Conservation (phyloP, 148 eudicot species). For the Silene latifolia region DNA sequence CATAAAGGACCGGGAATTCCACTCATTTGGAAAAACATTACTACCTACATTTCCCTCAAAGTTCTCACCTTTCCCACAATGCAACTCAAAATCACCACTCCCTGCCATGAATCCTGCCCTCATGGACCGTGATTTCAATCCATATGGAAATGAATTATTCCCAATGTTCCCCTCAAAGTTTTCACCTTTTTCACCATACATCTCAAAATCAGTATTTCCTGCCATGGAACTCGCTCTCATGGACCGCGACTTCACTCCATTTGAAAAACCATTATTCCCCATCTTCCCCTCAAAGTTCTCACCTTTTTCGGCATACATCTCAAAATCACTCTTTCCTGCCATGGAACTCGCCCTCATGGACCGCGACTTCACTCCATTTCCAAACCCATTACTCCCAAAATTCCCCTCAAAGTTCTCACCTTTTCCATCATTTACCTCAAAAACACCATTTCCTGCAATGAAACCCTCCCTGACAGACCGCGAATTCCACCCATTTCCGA, state of each 20-base stretch:
- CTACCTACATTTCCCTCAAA: slow-evolving; percentile 2
- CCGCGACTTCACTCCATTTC: slow-evolving; percentile 21
- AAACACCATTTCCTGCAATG: slow-evolving; percentile 15
- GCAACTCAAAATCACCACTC: neutral
- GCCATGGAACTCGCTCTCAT: slow-evolving; percentile 10
- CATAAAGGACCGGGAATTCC: slow-evolving; percentile 12
- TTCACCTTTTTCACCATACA: slow-evolving; percentile 19
- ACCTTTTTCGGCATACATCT: slow-evolving; percentile 12
- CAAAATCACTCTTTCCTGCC: slow-evolving; percentile 13
- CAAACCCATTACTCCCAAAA: slow-evolving; percentile 11
- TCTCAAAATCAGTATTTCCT: neutral
- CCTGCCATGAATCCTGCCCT: slow-evolving; percentile 16
- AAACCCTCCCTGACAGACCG: neutral
- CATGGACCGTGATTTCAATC: slow-evolving; percentile 15
- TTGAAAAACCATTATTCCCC: slow-evolving; percentile 6
- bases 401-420: slow-evolving; percentile 42
- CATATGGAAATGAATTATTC: slow-evolving; percentile 14
- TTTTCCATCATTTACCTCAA: neutral
- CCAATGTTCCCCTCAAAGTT: slow-evolving; percentile 38
- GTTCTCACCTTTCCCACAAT: slow-evolving; percentile 18
- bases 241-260: slow-evolving; percentile 23
- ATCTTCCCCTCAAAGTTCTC: slow-evolving; percentile 2
- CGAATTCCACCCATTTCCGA: slow-evolving; percentile 23
- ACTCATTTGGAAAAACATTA: slow-evolving; percentile 21
- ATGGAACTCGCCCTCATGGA: slow-evolving; percentile 2